phyloP scores from a whole-genome alignment of 306 rosid genomes.

The Sicyos edulis region DNA sequence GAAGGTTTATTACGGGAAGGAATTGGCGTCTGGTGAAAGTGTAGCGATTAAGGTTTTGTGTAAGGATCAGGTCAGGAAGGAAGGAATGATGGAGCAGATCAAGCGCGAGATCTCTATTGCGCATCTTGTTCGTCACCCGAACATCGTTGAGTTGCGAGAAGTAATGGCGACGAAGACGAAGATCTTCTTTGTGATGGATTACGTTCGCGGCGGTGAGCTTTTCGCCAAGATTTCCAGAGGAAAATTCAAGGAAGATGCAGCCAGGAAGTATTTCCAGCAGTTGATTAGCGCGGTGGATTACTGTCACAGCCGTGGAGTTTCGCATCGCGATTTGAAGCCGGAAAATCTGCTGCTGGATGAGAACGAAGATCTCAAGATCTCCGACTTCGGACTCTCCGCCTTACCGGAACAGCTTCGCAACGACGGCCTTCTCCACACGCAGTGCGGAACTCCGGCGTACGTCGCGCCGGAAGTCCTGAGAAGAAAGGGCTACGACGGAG shows the following conservation, averaged over 20 bases:
- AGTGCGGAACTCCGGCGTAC: slow-evolving; percentile 66
- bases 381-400: slow-evolving; percentile 74
- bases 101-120: slow-evolving; percentile 65
- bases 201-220: slow-evolving; percentile 73
- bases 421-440: slow-evolving; percentile 73
- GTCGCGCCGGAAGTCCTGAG: no score
- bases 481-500: no score
- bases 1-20: slow-evolving; percentile 58
- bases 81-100: slow-evolving; percentile 75
- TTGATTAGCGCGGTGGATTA: slow-evolving; percentile 66
- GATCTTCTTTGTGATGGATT: slow-evolving; percentile 72
- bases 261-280: slow-evolving; percentile 66
- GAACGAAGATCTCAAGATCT: slow-evolving; percentile 29
- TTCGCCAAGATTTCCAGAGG: slow-evolving; percentile 65
- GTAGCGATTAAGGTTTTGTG: slow-evolving; percentile 64
- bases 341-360: slow-evolving; percentile 58
- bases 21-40: slow-evolving; percentile 42
- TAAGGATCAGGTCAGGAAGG: slow-evolving; percentile 56
- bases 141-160: slow-evolving; percentile 60
- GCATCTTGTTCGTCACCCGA: slow-evolving; percentile 64
- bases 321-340: slow-evolving; percentile 77
- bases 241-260: slow-evolving; percentile 48
- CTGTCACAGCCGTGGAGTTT: slow-evolving; percentile 76
- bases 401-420: slow-evolving; percentile 58
- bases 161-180: slow-evolving; percentile 75